Evolutionary conservation across 495 filamentous ascomycete genomes (phyloP), one percentile per base, ranked within the genome.

Genomic region (Barbatosphaeria neglecta): DNA sequence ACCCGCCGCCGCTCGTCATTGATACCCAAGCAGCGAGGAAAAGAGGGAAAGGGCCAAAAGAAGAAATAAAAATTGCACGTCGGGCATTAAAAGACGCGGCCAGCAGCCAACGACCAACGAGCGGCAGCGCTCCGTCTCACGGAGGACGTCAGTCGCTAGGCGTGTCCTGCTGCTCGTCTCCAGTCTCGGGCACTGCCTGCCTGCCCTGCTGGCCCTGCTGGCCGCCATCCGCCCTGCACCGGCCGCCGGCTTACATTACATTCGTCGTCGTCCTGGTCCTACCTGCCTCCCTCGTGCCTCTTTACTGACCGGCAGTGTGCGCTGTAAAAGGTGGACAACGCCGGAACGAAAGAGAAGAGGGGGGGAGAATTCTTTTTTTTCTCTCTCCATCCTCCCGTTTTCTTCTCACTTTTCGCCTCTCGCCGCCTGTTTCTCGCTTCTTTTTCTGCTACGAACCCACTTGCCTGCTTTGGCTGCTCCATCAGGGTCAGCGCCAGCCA

Each of bases 391-490:
- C 33, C 11, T 37, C 4, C 33, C 16, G n/a, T 39, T 17, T 41
- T 23, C 19, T 4, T n/a, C n/a, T n/a, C n/a, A n/a, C n/a, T 22
- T 16, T 23, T 41, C 13, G 39, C 39, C 39, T 41, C 39, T 41
- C 39, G 39, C 22, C 19, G 39, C 39, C 39, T 35, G 31, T n/a
- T 35, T 31, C 27, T 31, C 27, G 7, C 9, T 31, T 31, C 8
- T 31, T 8, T 13, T 31, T 13, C 27, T 31, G 9, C 31, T 15
- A 11, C 5, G 31, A 11, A 35, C 31, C 31, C 31, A 35, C 31
- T 35, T n/a, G 31, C 9, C 31, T 35, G 31, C 39, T 6, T 41
- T 48, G 37, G 43, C 20, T 41, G 41, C 52, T 48, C 55, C 60
- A 55, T 55, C 44, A 31, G 50, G 45, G 22, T 9, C 10, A 33